Conservation (phyloP, 768 basidiomycete species). For the Floccularia luteovirens region DNA sequence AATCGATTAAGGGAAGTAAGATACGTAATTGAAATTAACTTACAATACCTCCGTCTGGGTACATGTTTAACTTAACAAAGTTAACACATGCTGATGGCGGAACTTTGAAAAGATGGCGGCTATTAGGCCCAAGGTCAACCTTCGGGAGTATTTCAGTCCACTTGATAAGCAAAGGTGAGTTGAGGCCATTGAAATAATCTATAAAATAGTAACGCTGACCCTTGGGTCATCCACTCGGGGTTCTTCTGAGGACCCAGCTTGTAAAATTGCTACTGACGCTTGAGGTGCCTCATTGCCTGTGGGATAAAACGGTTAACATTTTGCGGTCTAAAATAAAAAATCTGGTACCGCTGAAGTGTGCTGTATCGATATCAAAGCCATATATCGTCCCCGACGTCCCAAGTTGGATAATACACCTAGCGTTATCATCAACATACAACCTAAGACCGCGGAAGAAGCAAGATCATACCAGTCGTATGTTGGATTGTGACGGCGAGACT, state of each 20-base stretch:
- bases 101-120: conserved; percentile 84
- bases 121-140: conserved; percentile 71
- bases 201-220: too few species aligned
- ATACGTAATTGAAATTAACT: conserved; percentile 19
- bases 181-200: conserved; percentile 1
- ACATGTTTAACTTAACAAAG: conserved; percentile 89
- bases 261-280: conserved; percentile 63
- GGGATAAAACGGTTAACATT: conserved; percentile 4
- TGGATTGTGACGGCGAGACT: conserved; percentile 84
- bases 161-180: conserved; percentile 27
- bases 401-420: conserved; percentile 85
- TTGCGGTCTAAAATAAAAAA: background rate
- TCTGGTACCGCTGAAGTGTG: conserved; percentile 79
- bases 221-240: conserved; percentile 41
- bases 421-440: background rate
- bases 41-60: conserved; percentile 96
- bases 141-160: conserved; percentile 80
- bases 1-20: conserved; percentile 1
- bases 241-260: conserved; percentile 30
- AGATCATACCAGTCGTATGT: conserved; percentile 70
- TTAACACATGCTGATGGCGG: conserved; percentile 45
- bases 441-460: background rate
- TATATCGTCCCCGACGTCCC: conserved; percentile 66
- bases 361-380: conserved; percentile 92
- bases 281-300: conserved; percentile 85